A percentile compares a stretch with the other conserved stretches of the same genome.
These are phyloP conservation scores for Globisporangium irregulare DNA, from an alignment of 352 stramenopile genomes.

Conservation along the genomic window DNA sequence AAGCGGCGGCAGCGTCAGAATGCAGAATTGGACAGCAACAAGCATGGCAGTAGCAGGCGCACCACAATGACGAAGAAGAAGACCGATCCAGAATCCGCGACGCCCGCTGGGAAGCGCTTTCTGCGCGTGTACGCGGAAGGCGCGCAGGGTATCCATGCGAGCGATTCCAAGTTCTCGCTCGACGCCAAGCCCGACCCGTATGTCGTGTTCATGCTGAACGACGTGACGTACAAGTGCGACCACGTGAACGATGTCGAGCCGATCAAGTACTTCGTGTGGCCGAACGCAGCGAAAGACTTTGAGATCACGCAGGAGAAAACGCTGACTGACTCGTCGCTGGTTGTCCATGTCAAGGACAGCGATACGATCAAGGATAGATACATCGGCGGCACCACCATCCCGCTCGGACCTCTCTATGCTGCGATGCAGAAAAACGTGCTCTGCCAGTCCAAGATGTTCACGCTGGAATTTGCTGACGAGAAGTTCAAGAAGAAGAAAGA, in stretches of 20 bases:
- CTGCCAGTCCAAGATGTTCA: constrained; percentile 31
- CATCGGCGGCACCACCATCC: constrained; percentile 40
- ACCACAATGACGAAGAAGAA: constrained; percentile 7
- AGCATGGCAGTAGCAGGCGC: neutral
- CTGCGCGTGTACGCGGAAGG: constrained; percentile 38
- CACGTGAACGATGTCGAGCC: constrained; percentile 42
- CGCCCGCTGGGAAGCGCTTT: constrained; percentile 2
- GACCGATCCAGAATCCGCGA: neutral
- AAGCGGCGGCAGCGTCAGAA: neutral
- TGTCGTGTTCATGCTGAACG: constrained; percentile 33
- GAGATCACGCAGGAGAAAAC: constrained; percentile 18
- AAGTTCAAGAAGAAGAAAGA: constrained; percentile 41
- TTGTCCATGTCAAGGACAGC: constrained; percentile 48
- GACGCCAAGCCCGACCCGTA: constrained; percentile 50
- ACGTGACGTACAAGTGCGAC: constrained; percentile 26
- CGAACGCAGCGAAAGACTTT: constrained; percentile 38
- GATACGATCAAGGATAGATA: constrained; percentile 46
- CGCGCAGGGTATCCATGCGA: constrained; percentile 29
- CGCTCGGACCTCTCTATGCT: constrained; percentile 22
- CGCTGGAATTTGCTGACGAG: constrained; percentile 41
- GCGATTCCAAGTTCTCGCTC: constrained; percentile 25
- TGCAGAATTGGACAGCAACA: neutral
- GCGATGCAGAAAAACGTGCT: constrained; percentile 19
- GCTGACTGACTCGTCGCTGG: constrained; percentile 19
- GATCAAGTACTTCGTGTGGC: constrained; percentile 44